Evolutionary conservation across 2,329 filamentous ascomycete genomes (phyloP).

Genomic region (Huntiella decipiens): DNA sequence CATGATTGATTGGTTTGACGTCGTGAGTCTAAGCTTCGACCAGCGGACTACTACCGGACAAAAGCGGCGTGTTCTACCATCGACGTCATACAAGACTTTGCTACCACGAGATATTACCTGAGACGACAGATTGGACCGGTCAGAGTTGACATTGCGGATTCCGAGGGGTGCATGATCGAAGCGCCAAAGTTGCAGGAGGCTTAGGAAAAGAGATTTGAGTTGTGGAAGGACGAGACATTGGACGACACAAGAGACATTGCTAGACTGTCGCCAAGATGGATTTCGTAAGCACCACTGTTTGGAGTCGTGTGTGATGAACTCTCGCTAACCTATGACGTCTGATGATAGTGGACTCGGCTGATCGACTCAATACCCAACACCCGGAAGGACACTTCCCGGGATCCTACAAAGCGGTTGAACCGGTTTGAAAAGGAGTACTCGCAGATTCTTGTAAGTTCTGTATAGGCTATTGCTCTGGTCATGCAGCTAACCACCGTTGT

Average conservation of each 20-base stretch:
- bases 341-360: slow-evolving; percentile 43
- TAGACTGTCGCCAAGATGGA: slow-evolving; percentile 3
- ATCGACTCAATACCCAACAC: slow-evolving; percentile 42
- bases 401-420: slow-evolving; percentile 43
- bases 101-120: too few species aligned
- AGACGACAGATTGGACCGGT: too few species aligned
- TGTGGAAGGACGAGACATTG: too few species aligned
- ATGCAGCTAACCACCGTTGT: not conserved
- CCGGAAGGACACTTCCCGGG: slow-evolving; percentile 40
- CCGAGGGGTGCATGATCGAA: too few species aligned
- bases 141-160: too few species aligned
- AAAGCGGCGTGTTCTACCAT: not conserved
- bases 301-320: not conserved
- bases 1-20: not conserved
- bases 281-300: slow-evolving; percentile 1
- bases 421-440: slow-evolving; percentile 49
- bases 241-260: not conserved
- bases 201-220: too few species aligned
- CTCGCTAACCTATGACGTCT: not conserved
- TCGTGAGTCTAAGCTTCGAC: not conserved
- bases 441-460: slow-evolving; percentile 34
- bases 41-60: not conserved
- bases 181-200: too few species aligned
- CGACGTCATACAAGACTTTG: too few species aligned
- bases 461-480: not conserved